These are phyloP conservation scores for Vaccinium vitisidaea DNA, from an alignment of 148 eudicot genomes.

Conservation along the genomic window DNA sequence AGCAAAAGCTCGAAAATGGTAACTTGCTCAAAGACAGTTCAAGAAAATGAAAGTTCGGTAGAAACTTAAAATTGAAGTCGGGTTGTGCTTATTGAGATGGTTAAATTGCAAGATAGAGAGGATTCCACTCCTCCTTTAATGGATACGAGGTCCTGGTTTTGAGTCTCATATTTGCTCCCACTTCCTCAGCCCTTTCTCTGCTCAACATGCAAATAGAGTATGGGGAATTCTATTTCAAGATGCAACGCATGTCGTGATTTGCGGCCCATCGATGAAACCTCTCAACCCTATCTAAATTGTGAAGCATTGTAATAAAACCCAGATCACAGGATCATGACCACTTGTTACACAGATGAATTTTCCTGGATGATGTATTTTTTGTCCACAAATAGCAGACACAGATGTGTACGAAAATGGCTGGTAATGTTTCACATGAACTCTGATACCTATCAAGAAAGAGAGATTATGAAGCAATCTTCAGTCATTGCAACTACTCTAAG, in stretches of 20 bases:
- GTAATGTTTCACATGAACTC: not conserved
- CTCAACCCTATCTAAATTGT: not conserved
- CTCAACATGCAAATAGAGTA: not conserved
- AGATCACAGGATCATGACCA: not conserved
- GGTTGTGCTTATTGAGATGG: not conserved
- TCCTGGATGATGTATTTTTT: not conserved
- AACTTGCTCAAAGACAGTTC: not conserved
- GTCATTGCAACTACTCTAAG: not conserved
- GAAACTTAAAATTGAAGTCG: not conserved
- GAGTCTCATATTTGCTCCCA: not conserved
- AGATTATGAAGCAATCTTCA: not conserved
- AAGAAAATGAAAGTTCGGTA: not conserved
- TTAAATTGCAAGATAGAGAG: too few relatives aligned
- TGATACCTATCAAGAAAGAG: not conserved
- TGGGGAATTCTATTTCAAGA: not conserved
- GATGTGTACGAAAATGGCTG: not conserved
- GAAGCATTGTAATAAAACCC: not conserved
- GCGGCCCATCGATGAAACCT: not conserved
- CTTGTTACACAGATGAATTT: not conserved
- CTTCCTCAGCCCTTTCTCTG: not conserved
- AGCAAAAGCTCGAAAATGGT: constrained; percentile 43
- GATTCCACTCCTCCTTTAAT: too few relatives aligned
- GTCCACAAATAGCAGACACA: not conserved
- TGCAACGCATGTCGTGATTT: not conserved
- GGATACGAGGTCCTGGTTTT: not conserved